phyloP scores from a whole-genome alignment of 2,329 filamentous ascomycete genomes.

The Onygenales sp. region DNA sequence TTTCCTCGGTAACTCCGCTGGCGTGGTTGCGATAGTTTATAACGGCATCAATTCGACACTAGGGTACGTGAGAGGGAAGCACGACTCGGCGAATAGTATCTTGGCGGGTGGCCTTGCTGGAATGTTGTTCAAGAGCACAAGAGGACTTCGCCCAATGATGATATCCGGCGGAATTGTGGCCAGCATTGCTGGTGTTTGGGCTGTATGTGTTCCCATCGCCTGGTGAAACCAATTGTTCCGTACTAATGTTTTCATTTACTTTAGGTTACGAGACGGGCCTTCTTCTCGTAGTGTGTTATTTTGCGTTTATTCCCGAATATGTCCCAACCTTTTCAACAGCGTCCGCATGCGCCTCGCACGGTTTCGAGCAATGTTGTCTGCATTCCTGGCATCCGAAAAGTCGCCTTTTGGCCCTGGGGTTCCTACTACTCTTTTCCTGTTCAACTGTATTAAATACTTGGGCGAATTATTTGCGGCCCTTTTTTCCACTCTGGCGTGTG shows the following conservation, averaged over 20 bases:
- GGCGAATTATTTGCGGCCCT: constrained; percentile 15
- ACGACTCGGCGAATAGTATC: constrained; percentile 84
- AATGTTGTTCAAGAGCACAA: constrained; percentile 93
- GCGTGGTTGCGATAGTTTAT: constrained; percentile 91
- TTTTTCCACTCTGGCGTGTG: constrained; percentile 37
- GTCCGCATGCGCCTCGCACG: neutral
- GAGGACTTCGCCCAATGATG: constrained; percentile 82
- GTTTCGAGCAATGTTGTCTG: neutral
- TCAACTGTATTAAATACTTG: constrained; percentile 1
- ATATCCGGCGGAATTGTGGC: constrained; percentile 88
- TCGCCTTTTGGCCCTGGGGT: neutral
- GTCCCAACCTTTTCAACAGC: neutral
- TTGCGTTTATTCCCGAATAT: neutral
- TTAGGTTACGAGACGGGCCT: constrained; percentile 42
- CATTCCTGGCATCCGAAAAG: neutral
- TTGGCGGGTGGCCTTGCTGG: constrained; percentile 78
- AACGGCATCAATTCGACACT: constrained; percentile 85
- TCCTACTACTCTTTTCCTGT: neutral
- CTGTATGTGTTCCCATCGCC: constrained; percentile 53
- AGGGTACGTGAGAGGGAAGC: constrained; percentile 69
- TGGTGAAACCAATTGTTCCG: constrained; percentile 9
- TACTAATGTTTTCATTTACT: constrained; percentile 11
- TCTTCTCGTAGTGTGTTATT: constrained; percentile 31
- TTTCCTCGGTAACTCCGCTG: constrained; percentile 91
- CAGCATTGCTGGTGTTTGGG: constrained; percentile 75